These are phyloP conservation scores for Linderniella brevidens DNA, from an alignment of 257 asterid species.

Conservation along the genomic window DNA sequence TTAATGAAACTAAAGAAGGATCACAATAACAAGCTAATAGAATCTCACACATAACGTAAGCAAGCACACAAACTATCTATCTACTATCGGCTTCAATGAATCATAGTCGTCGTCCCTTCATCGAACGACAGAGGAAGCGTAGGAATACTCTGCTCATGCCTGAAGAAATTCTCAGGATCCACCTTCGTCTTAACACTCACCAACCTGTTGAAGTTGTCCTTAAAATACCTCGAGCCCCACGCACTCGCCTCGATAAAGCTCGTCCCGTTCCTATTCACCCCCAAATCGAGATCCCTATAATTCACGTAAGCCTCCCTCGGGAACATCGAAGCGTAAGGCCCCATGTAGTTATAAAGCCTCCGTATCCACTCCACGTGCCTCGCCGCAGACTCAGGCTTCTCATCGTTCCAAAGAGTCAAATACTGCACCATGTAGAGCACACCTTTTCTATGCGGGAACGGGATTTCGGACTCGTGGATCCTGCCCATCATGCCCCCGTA, in stretches of 20 bases:
- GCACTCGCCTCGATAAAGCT: constrained; percentile 29
- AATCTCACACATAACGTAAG: too few relatives aligned
- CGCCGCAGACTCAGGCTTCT: neutral
- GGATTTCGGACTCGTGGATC: constrained; percentile 35
- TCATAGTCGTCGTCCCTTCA: constrained; percentile 7
- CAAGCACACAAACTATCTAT: too few relatives aligned
- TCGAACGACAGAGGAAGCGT: too few relatives aligned
- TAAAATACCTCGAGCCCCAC: constrained; percentile 15
- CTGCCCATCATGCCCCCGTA: constrained; percentile 55
- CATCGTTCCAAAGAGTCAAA: constrained; percentile 1
- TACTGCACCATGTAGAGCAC: constrained; percentile 33
- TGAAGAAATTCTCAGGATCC: constrained; percentile 54
- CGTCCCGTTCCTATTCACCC: constrained; percentile 8
- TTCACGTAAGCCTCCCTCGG: constrained; percentile 66
- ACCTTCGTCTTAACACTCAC: constrained; percentile 36
- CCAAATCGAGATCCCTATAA: constrained; percentile 64
- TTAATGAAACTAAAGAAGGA: too few relatives aligned
- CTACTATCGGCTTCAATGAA: too few relatives aligned
- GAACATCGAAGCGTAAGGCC: constrained; percentile 28
- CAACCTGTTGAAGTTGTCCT: constrained; percentile 42
- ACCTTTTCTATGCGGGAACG: constrained; percentile 54
- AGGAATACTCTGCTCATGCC: constrained; percentile 24
- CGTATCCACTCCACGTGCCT: constrained; percentile 35
- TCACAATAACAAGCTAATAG: too few relatives aligned
- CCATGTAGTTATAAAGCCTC: constrained; percentile 31